These are phyloP conservation scores for Melampsora americana DNA, from an alignment of 1,284 basidiomycete species.

Conservation along the genomic window DNA sequence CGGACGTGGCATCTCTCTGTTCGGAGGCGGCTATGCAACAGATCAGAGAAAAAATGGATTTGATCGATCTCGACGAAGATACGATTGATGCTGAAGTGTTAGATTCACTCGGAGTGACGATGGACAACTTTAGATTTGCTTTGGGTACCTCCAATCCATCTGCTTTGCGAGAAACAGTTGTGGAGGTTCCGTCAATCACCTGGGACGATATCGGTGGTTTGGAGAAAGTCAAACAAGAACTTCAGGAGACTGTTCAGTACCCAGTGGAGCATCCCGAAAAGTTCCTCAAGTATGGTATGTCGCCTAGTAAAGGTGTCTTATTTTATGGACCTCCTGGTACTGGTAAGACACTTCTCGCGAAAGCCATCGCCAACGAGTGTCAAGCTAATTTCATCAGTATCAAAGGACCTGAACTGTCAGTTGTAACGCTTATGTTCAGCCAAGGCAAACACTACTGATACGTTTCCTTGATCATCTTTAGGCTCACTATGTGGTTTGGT, in stretches of 20 bases:
- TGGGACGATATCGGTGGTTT: slow-evolving; percentile 99
- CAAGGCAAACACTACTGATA: not conserved
- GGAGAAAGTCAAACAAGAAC: slow-evolving; percentile 98
- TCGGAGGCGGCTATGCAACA: slow-evolving; percentile 98
- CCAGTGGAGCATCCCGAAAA: slow-evolving; percentile 99
- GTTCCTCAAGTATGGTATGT: slow-evolving; percentile 99
- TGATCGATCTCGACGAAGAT: slow-evolving; percentile 74
- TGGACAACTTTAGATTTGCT: slow-evolving; percentile 98
- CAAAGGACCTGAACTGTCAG: slow-evolving; percentile 86
- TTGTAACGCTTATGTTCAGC: not conserved
- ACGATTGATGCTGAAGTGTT: slow-evolving; percentile 96
- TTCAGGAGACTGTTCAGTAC: slow-evolving; percentile 99
- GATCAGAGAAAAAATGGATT: slow-evolving; percentile 96
- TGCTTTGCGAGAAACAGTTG: slow-evolving; percentile 90
- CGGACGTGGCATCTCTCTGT: slow-evolving; percentile 91
- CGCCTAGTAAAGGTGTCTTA: slow-evolving; percentile 95
- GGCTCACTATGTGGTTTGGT: slow-evolving; percentile 97
- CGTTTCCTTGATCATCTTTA: slow-evolving; percentile 46
- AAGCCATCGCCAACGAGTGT: slow-evolving; percentile 98
- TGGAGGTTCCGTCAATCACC: slow-evolving; percentile 90
- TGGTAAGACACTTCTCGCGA: slow-evolving; percentile 90
- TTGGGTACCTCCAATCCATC: slow-evolving; percentile 94
- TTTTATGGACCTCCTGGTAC: slow-evolving; percentile 97
- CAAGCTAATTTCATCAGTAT: slow-evolving; percentile 98
- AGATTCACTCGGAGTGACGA: slow-evolving; percentile 89